Percentiles rank a stretch among this genome's conserved stretches.
These are phyloP conservation scores for Carallia brachiata DNA, from an alignment of 345 rosid species.

Conservation along the genomic window DNA sequence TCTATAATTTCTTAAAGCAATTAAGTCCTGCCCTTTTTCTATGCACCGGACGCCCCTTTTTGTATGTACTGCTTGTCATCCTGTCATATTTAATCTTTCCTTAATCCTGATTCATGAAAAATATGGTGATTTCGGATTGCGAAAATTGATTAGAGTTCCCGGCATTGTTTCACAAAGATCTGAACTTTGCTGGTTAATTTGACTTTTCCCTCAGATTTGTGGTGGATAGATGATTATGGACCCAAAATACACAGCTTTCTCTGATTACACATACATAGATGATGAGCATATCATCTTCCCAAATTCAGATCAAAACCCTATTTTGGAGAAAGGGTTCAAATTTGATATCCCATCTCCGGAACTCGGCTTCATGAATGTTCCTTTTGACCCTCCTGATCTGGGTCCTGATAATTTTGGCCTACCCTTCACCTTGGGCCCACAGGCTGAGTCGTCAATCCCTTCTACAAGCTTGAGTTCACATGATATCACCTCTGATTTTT, in stretches of 20 bases:
- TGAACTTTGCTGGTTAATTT: background rate
- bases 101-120: too few species aligned
- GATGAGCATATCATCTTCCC: background rate
- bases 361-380: slow-evolving; percentile 9
- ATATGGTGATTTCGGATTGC: too few species aligned
- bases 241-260: background rate
- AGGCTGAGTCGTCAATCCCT: slow-evolving; percentile 6
- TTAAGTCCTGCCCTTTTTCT: too few species aligned
- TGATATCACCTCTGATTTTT: background rate
- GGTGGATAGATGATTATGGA: background rate
- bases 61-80: too few species aligned
- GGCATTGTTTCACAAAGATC: too few species aligned
- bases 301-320: background rate
- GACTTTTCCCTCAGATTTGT: background rate
- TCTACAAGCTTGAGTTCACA: background rate
- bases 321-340: background rate
- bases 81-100: too few species aligned
- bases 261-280: background rate
- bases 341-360: slow-evolving; percentile 5
- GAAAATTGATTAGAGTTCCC: too few species aligned
- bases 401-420: slow-evolving; percentile 1
- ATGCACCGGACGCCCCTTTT: too few species aligned
- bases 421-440: slow-evolving; percentile 12
- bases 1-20: too few species aligned
- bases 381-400: slow-evolving; percentile 16